phyloP scores from a whole-genome alignment of 306 rosid genomes.

The Leucaena leucocephala region DNA sequence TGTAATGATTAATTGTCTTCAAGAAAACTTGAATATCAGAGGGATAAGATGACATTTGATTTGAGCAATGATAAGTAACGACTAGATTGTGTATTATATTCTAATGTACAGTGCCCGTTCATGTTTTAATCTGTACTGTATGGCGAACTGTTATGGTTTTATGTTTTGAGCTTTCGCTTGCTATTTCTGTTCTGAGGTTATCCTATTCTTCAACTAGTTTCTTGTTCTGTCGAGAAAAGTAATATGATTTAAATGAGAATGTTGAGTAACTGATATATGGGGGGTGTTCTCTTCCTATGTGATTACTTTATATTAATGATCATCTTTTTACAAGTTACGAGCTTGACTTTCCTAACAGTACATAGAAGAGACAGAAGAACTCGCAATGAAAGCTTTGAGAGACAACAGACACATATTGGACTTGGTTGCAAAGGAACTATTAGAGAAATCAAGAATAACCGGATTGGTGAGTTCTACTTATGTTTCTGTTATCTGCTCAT shows the following conservation, averaged over 20 bases:
- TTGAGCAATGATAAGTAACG: neutral
- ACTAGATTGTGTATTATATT: neutral
- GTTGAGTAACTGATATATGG: neutral
- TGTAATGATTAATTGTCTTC: constrained; percentile 2
- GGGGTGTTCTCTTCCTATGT: neutral
- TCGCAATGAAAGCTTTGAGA: constrained; percentile 78
- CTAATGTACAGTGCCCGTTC: neutral
- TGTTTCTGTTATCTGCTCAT: constrained; percentile 8
- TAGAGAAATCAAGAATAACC: constrained; percentile 87
- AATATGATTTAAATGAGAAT: constrained; percentile 17
- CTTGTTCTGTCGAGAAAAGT: neutral
- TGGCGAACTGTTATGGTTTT: neutral
- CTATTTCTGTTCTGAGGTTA: neutral
- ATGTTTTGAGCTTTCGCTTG: neutral
- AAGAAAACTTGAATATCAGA: neutral
- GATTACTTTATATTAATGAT: constrained; percentile 16
- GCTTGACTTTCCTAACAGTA: constrained; percentile 59
- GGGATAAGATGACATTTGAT: constrained; percentile 21
- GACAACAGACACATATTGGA: constrained; percentile 83
- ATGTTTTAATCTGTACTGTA: neutral
- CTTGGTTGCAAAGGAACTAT: constrained; percentile 65
- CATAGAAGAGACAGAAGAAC: constrained; percentile 92
- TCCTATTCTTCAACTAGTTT: neutral
- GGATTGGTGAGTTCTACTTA: constrained; percentile 67
- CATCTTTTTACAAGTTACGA: constrained; percentile 24